These are phyloP conservation scores for Arachis hypogaea DNA, from an alignment of 306 rosid species.

Conservation along the genomic window DNA sequence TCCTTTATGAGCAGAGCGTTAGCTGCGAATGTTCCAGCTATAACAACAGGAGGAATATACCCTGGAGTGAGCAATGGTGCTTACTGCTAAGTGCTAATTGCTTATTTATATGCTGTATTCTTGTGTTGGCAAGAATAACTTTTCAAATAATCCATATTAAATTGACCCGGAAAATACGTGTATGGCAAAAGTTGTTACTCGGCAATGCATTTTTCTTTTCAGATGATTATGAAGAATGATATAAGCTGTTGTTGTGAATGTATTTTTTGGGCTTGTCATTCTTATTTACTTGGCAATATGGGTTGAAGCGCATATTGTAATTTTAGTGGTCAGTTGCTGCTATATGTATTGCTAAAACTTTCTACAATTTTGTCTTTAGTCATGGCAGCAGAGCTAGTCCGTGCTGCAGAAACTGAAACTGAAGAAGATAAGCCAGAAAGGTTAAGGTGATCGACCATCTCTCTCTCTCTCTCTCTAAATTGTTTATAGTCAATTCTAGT, in stretches of 20 bases:
- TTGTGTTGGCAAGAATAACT: conserved; percentile 34
- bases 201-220: background rate
- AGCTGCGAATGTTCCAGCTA: conserved; percentile 83
- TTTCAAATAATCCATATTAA: conserved; percentile 2
- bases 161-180: conserved; percentile 16
- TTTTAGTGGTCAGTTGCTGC: background rate
- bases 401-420: conserved; percentile 65
- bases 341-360: conserved; percentile 29
- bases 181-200: background rate
- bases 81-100: conserved; percentile 2
- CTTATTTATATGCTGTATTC: conserved; percentile 39
- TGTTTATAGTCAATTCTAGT: conserved; percentile 11
- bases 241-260: background rate
- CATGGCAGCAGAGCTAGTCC: conserved; percentile 95
- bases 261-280: background rate
- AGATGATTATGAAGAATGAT: background rate
- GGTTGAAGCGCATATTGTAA: conserved; percentile 1
- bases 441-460: conserved; percentile 63
- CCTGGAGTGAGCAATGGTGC: conserved; percentile 99
- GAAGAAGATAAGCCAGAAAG: conserved; percentile 68
- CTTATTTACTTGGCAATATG: conserved; percentile 1
- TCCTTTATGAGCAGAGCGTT: conserved; percentile 62
- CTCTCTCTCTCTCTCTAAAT: conserved; percentile 8
- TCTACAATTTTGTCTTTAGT: conserved; percentile 51
- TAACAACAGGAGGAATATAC: conserved; percentile 86